Conservation (phyloP, 2,329 filamentous ascomycete genomes). For the Myotisia sp. region DNA sequence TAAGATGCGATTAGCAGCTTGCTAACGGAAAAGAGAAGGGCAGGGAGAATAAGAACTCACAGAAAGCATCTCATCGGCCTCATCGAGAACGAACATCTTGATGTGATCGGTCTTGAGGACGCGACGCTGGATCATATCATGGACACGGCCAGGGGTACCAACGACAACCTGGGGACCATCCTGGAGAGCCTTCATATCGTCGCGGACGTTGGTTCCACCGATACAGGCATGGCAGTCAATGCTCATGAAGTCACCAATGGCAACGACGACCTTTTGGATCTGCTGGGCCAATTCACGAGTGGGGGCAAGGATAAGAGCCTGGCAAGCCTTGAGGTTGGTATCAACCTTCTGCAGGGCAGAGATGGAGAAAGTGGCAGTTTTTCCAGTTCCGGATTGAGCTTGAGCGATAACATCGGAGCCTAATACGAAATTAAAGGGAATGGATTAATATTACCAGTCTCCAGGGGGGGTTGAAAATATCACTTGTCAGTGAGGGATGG, state of each 20-base stretch:
- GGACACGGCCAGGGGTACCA: slow-evolving; percentile 88
- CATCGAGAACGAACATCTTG: slow-evolving; percentile 65
- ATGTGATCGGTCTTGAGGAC: slow-evolving; percentile 60
- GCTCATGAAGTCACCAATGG: slow-evolving; percentile 99
- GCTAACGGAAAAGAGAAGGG: not conserved
- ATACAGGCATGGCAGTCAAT: slow-evolving; percentile 98
- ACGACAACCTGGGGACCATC: slow-evolving; percentile 97
- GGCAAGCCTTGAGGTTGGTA: slow-evolving; percentile 83
- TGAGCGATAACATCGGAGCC: slow-evolving; percentile 98
- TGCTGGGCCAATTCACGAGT: slow-evolving; percentile 95
- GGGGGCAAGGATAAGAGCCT: slow-evolving; percentile 90
- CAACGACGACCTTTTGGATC: slow-evolving; percentile 97
- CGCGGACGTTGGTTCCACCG: slow-evolving; percentile 91
- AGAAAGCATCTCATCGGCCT: slow-evolving; percentile 72
- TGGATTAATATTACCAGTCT: too few relatives aligned
- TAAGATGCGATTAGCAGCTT: not conserved
- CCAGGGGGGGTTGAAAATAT: too few relatives aligned
- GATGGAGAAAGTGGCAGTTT: slow-evolving; percentile 99
- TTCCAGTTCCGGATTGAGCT: slow-evolving; percentile 98
- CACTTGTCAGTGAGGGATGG: too few relatives aligned
- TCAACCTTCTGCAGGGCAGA: slow-evolving; percentile 98
- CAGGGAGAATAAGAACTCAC: slow-evolving; percentile 14
- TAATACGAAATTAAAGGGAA: too few relatives aligned
- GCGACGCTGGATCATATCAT: slow-evolving; percentile 66
- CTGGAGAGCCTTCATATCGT: slow-evolving; percentile 94